Evolutionary conservation across 495 filamentous ascomycete species (phyloP).

Genomic region (Bacidia gigantensis): DNA sequence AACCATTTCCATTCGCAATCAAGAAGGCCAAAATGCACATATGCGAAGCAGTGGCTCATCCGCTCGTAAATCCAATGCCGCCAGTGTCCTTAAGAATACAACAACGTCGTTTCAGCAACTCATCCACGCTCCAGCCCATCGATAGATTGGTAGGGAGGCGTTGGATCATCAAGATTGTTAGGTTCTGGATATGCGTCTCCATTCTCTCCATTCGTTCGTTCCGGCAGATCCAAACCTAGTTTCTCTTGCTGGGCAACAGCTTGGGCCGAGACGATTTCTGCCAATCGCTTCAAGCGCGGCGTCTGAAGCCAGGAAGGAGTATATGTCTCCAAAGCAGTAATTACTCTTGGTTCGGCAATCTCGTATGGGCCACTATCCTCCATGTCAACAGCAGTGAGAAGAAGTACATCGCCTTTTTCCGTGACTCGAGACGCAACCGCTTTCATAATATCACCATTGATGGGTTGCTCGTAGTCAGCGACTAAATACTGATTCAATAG

Average conservation of each 20-base stretch:
- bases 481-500: constrained; percentile 97
- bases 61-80: constrained; percentile 1
- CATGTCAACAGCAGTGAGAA: constrained; percentile 92
- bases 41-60: neutral
- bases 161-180: neutral
- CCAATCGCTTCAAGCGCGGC: constrained; percentile 79
- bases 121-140: neutral
- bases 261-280: constrained; percentile 93
- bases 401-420: constrained; percentile 93
- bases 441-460: constrained; percentile 99
- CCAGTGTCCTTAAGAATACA: neutral
- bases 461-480: constrained; percentile 97
- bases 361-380: constrained; percentile 99
- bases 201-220: constrained; percentile 20
- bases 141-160: neutral
- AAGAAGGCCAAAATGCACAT: constrained; percentile 3
- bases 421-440: constrained; percentile 93
- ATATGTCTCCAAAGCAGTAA: constrained; percentile 94
- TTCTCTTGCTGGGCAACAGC: constrained; percentile 89
- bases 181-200: neutral
- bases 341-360: constrained; percentile 90
- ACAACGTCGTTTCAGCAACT: neutral
- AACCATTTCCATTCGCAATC: neutral
- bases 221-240: constrained; percentile 40
- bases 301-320: constrained; percentile 97